Conservation (phyloP, 176 grass and related monocot species). For the Musa schizocarpa region DNA sequence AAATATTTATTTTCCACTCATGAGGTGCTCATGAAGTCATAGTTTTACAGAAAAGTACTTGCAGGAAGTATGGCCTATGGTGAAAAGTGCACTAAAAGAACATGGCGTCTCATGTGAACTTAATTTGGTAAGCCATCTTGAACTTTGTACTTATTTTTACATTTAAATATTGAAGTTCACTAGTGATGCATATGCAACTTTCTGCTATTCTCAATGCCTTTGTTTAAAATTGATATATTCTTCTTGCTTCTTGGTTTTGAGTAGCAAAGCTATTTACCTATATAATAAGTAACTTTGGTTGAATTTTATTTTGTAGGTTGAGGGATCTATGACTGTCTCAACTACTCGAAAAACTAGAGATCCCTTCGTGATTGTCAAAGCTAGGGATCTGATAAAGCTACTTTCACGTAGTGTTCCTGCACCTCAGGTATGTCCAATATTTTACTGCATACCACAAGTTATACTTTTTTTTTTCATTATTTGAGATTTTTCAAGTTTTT, state of each 20-base stretch:
- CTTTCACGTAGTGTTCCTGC: constrained; percentile 86
- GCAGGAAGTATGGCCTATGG: constrained; percentile 81
- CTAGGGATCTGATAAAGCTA: constrained; percentile 78
- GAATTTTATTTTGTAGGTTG: constrained; percentile 41
- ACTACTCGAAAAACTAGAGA: constrained; percentile 88
- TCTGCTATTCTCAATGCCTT: not conserved
- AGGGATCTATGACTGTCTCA: constrained; percentile 93
- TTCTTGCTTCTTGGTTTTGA: not conserved
- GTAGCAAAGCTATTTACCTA: not conserved
- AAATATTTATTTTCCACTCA: not conserved
- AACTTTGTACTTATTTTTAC: constrained; percentile 1
- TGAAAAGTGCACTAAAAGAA: constrained; percentile 74
- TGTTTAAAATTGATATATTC: not conserved
- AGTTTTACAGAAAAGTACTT: constrained; percentile 74
- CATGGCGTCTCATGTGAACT: constrained; percentile 70
- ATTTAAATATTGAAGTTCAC: not conserved
- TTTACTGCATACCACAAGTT: not conserved
- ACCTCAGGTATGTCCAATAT: constrained; percentile 42
- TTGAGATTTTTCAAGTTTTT: not conserved
- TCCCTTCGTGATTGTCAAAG: constrained; percentile 84
- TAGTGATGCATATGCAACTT: not conserved
- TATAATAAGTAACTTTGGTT: not conserved
- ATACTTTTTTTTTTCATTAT: constrained; percentile 3
- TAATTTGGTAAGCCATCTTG: constrained; percentile 54
- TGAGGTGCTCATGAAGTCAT: not conserved